These are phyloP conservation scores for Thermomucor indicae-seudaticae DNA, from an alignment of 371 early-diverging fungal species.

Conservation along the genomic window DNA sequence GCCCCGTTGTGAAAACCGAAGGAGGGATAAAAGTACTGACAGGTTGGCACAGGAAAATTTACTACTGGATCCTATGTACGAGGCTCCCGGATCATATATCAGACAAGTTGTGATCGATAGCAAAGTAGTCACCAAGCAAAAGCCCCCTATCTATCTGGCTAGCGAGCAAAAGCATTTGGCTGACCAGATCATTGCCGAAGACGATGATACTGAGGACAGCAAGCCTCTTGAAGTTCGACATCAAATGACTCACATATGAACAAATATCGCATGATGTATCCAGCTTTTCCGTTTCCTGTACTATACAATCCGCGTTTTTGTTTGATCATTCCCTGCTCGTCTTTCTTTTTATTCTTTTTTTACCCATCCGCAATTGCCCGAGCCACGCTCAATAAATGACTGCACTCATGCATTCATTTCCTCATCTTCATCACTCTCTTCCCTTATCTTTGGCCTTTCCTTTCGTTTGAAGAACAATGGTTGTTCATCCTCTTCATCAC, in stretches of 20 bases:
- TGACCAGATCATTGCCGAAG: conserved; percentile 26
- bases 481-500: conserved; percentile 1
- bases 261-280: neutral
- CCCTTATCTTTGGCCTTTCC: neutral
- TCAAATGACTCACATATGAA: conserved; percentile 19
- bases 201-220: conserved; percentile 17
- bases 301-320: conserved; percentile 1
- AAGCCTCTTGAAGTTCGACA: conserved; percentile 6
- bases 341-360: conserved; percentile 2
- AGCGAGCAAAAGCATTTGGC: conserved; percentile 45
- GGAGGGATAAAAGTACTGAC: neutral
- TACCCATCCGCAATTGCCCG: neutral
- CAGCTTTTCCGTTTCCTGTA: conserved; percentile 4
- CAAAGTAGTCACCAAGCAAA: conserved; percentile 54
- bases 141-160: conserved; percentile 61
- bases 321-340: neutral
- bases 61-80: conserved; percentile 78
- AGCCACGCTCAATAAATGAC: neutral
- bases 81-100: conserved; percentile 72
- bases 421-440: neutral
- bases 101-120: conserved; percentile 68
- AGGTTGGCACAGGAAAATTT: conserved; percentile 53
- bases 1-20: neutral
- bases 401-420: neutral
- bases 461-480: conserved; percentile 7